Evolutionary conservation across 768 basidiomycete species (phyloP).

Genomic region (Plicaturopsis crispa): DNA sequence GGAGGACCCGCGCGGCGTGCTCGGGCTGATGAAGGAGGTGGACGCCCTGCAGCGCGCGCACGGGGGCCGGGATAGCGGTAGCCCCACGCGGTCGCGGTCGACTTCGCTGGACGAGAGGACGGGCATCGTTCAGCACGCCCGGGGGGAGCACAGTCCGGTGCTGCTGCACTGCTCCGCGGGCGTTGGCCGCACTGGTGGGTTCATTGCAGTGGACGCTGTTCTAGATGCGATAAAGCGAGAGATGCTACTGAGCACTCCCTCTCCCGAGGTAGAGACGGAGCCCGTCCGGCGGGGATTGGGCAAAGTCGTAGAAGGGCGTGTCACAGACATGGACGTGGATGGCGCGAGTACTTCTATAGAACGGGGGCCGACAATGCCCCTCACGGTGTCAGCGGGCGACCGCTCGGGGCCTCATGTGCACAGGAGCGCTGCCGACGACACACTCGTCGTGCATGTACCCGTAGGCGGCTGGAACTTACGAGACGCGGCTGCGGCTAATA

Average conservation of each 20-base stretch:
- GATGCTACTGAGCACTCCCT: too few relatives aligned
- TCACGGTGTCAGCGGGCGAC: too few relatives aligned
- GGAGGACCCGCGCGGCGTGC: constrained; percentile 65
- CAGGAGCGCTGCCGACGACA: too few relatives aligned
- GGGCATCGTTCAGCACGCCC: constrained; percentile 47
- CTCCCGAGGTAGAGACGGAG: too few relatives aligned
- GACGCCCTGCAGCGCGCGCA: constrained; percentile 11
- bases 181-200: constrained; percentile 91
- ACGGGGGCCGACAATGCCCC: too few relatives aligned
- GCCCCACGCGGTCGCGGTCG: neutral
- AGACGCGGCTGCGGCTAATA: constrained; percentile 11
- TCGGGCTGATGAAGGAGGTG: constrained; percentile 71
- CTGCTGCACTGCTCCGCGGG: constrained; percentile 91
- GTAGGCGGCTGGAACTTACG: constrained; percentile 9
- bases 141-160: constrained; percentile 48
- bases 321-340: too few relatives aligned
- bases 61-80: neutral
- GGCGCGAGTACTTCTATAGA: too few relatives aligned
- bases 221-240: constrained; percentile 67
- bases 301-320: too few relatives aligned
- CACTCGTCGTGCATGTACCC: constrained; percentile 13
- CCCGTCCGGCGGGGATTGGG: too few relatives aligned
- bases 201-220: constrained; percentile 85
- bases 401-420: too few relatives aligned
- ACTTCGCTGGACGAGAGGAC: constrained; percentile 37